phyloP scores from a whole-genome alignment of 305 asterid species.

The Fraxinus nigra region DNA sequence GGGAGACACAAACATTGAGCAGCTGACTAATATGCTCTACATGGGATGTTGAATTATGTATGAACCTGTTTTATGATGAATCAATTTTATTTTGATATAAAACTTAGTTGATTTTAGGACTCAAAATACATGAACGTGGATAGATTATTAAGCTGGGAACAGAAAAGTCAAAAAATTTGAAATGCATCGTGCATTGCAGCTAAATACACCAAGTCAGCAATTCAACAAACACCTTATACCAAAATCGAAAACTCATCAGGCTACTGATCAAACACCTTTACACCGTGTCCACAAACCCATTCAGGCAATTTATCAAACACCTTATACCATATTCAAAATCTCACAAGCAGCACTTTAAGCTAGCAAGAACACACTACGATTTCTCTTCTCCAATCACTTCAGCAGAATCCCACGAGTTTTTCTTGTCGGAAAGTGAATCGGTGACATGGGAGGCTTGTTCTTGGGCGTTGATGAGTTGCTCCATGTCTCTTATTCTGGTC shows the following conservation, averaged over 20 bases:
- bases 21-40: neutral
- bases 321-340: neutral
- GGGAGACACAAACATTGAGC: neutral
- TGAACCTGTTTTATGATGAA: neutral
- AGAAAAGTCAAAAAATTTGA: neutral
- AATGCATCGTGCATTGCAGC: neutral
- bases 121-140: neutral
- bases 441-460: slow-evolving; percentile 11
- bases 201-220: neutral
- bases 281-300: neutral
- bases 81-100: too few relatives aligned
- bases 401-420: neutral
- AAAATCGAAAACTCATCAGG: neutral
- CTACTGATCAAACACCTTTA: neutral
- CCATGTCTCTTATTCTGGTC: slow-evolving; percentile 44
- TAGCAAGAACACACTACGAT: neutral
- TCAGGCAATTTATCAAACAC: neutral
- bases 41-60: neutral
- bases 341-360: neutral
- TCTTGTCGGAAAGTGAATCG: neutral
- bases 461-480: slow-evolving; percentile 31
- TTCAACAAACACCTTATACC: slow-evolving; percentile 34
- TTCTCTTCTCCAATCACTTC: neutral
- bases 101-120: neutral
- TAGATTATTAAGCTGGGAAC: neutral